Base-by-base conservation (phyloP, 2,329 filamentous ascomycete species). In the Arthrinium puccinioides region DNA sequence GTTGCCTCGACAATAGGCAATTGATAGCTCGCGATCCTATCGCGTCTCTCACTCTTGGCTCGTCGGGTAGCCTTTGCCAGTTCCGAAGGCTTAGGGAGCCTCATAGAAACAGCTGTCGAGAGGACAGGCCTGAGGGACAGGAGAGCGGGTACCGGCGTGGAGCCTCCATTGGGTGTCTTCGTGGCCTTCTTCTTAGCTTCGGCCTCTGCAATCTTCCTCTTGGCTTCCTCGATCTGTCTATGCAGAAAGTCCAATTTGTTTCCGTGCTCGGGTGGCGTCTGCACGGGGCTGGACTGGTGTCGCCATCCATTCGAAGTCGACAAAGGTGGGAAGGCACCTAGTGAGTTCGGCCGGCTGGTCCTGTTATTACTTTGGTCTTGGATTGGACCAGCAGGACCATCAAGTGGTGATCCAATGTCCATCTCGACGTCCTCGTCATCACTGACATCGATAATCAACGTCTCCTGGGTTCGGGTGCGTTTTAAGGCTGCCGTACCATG, bases 371-470 rank as follows among this genome's bases (percentile, higher is more conserved):
- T 54, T 16, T 60, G 59, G 4, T 54, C 48, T 4, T 60, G 59
- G 5, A 56, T 49, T 3, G 59, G 51, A 13, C 58, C 53, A 18
- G 27, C 37, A 13, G 59, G 48, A 4, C 63, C 63, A 16, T 71
- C 67, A 20, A 60, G 63, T 9, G 67, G 69, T 32, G 72, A 76
- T 19, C 76, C 76, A 18, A 82, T 68, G 23, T 84, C 81, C 77
- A 82, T 84, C 39, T 79, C 79, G 32, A 79, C 70, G 45, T 80
- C 76, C 39, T 78, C 76, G 34, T 69, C 75, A 20, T 94, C 89
- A 53, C 87, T 94, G 26, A 94, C 82, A 46, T 94, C 78, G 47
- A 95, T 94, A 26, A 95, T 75, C 36, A 94, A 74, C 3, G 73
- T 55, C 21, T 59, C 53, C 18, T 57, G 49, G 5, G 52, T 58